These are phyloP conservation scores for Phylloporus sp. DNA, from an alignment of 768 basidiomycete species.

Conservation along the genomic window DNA sequence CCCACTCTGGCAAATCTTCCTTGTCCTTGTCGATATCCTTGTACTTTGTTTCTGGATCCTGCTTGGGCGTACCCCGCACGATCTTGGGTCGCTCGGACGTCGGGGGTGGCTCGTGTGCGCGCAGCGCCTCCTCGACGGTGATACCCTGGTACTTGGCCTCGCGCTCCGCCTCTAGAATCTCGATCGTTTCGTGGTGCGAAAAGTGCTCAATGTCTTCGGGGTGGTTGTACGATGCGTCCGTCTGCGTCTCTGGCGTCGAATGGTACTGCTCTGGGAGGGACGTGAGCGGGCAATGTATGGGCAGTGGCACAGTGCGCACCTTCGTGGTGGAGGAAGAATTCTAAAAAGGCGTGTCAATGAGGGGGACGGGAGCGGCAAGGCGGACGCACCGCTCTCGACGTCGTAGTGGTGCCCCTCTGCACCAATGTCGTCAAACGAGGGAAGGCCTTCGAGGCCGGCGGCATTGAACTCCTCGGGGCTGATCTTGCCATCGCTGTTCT, in stretches of 20 bases:
- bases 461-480: constrained; percentile 66
- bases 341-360: constrained; percentile 34
- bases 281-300: not conserved
- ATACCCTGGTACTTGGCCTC: constrained; percentile 86
- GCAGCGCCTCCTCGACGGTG: constrained; percentile 64
- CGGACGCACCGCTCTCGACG: constrained; percentile 75
- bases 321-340: constrained; percentile 98
- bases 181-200: constrained; percentile 81
- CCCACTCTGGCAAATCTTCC: constrained; percentile 62
- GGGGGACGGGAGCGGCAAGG: not conserved
- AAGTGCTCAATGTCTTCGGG: constrained; percentile 95
- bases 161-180: constrained; percentile 75
- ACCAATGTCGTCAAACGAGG: constrained; percentile 79
- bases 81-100: constrained; percentile 42
- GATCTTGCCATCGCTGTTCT: constrained; percentile 67
- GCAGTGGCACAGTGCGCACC: constrained; percentile 42
- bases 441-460: constrained; percentile 71
- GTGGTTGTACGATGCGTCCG: constrained; percentile 90
- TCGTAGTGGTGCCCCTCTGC: constrained; percentile 95
- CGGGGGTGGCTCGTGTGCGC: constrained; percentile 43
- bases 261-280: constrained; percentile 75
- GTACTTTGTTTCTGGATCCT: constrained; percentile 63
- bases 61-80: constrained; percentile 55
- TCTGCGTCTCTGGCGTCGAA: constrained; percentile 95
- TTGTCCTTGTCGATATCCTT: constrained; percentile 52